Conservation (phyloP, 108 stramenopile genomes). For the Parietichytrium sp. region DNA sequence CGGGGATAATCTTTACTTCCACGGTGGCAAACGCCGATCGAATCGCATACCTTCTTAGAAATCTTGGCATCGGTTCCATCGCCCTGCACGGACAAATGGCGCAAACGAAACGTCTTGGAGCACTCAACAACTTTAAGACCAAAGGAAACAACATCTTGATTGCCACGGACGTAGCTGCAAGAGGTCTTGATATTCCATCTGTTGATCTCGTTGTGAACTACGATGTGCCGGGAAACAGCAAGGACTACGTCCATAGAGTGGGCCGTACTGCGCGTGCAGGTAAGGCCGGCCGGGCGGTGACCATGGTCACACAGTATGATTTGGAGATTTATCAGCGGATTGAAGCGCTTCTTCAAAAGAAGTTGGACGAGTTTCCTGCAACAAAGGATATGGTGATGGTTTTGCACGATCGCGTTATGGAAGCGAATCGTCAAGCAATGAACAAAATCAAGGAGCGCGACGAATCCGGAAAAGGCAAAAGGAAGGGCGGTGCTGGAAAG, state of each 20-base stretch:
- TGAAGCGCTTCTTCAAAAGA: conserved; percentile 78
- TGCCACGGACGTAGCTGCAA: conserved; percentile 93
- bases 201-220: conserved; percentile 94
- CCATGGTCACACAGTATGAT: conserved; percentile 98
- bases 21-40: conserved; percentile 95
- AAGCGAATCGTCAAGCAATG: conserved; percentile 81
- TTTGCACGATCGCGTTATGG: conserved; percentile 87
- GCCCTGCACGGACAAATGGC: conserved; percentile 97
- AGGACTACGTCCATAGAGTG: conserved; percentile 93
- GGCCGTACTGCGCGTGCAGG: conserved; percentile 97
- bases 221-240: conserved; percentile 84
- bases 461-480: conserved; percentile 3
- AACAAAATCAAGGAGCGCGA: conserved; percentile 52
- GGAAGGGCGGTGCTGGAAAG: not conserved
- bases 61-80: conserved; percentile 91
- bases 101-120: conserved; percentile 94
- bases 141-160: conserved; percentile 71
- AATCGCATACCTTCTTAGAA: conserved; percentile 86
- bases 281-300: conserved; percentile 86
- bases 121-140: conserved; percentile 86
- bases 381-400: conserved; percentile 87
- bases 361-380: conserved; percentile 75
- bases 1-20: conserved; percentile 89
- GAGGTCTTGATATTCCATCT: conserved; percentile 93
- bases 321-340: conserved; percentile 94